phyloP scores from a whole-genome alignment of 2,329 filamentous ascomycete genomes.

The Neofusicoccum sp. region DNA sequence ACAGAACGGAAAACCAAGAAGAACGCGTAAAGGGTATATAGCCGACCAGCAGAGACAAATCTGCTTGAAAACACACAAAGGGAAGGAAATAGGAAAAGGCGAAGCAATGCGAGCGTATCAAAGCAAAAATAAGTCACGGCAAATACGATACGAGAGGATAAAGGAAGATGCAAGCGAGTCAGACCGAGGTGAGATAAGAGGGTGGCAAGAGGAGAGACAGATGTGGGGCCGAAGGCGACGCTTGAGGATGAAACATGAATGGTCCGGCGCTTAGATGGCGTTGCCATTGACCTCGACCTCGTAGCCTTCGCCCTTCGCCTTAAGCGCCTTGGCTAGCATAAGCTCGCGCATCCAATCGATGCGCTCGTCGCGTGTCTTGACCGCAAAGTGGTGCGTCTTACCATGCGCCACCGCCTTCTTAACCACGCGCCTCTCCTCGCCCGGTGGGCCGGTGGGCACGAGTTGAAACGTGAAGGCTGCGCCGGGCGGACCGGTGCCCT shows the following conservation, averaged over 20 bases:
- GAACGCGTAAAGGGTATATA: conserved; percentile 17
- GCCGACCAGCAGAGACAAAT: conserved; percentile 17
- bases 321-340: conserved; percentile 84
- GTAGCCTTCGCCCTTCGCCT: conserved; percentile 79
- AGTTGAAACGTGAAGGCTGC: conserved; percentile 80
- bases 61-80: conserved; percentile 10
- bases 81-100: no score
- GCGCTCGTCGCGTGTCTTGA: conserved; percentile 79
- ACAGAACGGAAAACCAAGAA: conserved; percentile 5
- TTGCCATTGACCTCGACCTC: conserved; percentile 76
- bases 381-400: conserved; percentile 93
- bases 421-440: conserved; percentile 36
- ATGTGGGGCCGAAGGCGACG: neutral
- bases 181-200: neutral
- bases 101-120: no score
- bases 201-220: neutral
- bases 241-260: neutral
- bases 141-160: neutral
- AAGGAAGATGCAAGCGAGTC: neutral
- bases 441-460: conserved; percentile 50
- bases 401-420: conserved; percentile 52
- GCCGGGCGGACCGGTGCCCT: conserved; percentile 52
- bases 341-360: conserved; percentile 97
- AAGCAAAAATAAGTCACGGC: neutral
- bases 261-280: conserved; percentile 18